Evolutionary conservation across 176 grass and related monocot species (phyloP).

Genomic region (Phragmites australis): DNA sequence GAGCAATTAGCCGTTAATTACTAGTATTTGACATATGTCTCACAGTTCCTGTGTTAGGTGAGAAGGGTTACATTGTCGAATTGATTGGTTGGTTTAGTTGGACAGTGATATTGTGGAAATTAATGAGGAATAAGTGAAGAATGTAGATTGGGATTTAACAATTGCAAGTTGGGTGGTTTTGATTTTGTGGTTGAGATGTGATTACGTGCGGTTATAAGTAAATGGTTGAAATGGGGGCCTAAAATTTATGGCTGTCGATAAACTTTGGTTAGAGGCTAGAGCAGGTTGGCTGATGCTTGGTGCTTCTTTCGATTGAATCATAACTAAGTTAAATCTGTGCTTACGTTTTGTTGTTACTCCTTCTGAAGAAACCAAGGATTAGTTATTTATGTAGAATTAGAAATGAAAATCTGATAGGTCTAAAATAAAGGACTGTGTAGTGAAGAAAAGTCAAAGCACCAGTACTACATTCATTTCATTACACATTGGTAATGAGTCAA

Average conservation of each 20-base stretch:
- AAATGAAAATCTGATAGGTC: conserved; percentile 15
- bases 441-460: not conserved
- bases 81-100: conserved; percentile 4
- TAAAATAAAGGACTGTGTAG: not conserved
- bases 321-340: not conserved
- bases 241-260: not conserved
- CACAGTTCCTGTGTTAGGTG: not conserved
- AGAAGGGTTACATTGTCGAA: conserved; percentile 12
- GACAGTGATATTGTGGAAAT: not conserved
- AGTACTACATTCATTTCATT: conserved; percentile 3
- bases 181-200: not conserved
- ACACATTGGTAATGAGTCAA: not conserved
- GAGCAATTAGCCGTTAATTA: not conserved
- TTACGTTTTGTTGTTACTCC: not conserved
- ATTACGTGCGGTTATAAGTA: not conserved
- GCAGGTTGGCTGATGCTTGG: not conserved
- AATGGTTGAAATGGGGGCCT: not conserved
- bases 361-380: not conserved
- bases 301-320: not conserved
- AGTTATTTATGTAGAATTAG: not conserved
- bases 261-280: not conserved
- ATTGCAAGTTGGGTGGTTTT: not conserved
- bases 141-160: not conserved
- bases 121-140: not conserved
- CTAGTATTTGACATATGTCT: conserved; percentile 1